Conservation (phyloP, 495 filamentous ascomycete genomes). For the Paragyromitra xinjiangensis region DNA sequence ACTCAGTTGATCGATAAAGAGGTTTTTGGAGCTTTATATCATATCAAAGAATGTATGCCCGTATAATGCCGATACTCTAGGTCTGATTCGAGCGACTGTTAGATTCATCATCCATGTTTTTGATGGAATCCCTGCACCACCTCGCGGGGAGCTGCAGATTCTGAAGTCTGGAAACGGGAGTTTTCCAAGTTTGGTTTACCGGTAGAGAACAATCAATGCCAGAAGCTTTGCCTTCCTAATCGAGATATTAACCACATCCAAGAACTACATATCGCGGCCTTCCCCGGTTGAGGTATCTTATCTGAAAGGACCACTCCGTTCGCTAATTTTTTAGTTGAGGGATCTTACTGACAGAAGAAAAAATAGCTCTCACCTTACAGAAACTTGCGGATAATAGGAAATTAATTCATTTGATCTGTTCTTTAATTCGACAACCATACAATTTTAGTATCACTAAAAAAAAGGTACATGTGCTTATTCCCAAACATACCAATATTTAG, state of each 20-base stretch:
- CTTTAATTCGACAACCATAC: too few species aligned
- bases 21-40: not conserved
- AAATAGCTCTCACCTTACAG: not conserved
- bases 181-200: slow-evolving; percentile 14
- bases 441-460: too few species aligned
- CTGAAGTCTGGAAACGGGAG: slow-evolving; percentile 11
- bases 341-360: not conserved
- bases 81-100: not conserved
- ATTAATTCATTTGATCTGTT: too few species aligned
- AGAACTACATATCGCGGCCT: not conserved
- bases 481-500: too few species aligned
- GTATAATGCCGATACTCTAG: not conserved
- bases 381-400: too few species aligned
- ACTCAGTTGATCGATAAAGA: not conserved
- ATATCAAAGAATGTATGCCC: not conserved
- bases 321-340: not conserved
- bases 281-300: slow-evolving; percentile 15
- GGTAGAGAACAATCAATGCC: not conserved
- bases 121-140: not conserved
- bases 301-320: not conserved
- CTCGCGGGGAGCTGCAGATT: not conserved
- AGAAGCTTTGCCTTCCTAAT: slow-evolving; percentile 21
- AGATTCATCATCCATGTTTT: not conserved
- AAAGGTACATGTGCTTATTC: too few species aligned
- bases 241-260: not conserved